Evolutionary conservation across 345 rosid species (phyloP).

Genomic region (Limnanthes douglasii): DNA sequence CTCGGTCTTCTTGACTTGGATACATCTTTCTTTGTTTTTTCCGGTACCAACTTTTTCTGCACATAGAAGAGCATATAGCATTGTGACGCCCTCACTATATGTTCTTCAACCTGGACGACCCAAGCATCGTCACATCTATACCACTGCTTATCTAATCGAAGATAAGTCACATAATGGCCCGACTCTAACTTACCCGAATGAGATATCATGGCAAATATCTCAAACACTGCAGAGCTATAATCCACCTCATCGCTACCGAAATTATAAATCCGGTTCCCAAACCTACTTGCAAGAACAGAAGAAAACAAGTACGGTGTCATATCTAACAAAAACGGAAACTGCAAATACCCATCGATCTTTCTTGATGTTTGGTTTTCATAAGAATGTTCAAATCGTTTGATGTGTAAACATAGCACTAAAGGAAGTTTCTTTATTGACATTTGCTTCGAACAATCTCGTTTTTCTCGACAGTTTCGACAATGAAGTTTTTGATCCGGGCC

Average conservation of each 20-base stretch:
- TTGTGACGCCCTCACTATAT: constrained; percentile 66
- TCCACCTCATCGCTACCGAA: constrained; percentile 50
- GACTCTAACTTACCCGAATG: constrained; percentile 81
- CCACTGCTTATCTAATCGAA: constrained; percentile 63
- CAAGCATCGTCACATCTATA: constrained; percentile 92
- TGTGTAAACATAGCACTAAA: constrained; percentile 64
- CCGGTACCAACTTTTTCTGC: constrained; percentile 52
- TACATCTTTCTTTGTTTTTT: no score
- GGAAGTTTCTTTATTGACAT: constrained; percentile 88
- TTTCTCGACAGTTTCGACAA: constrained; percentile 74
- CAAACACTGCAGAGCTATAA: constrained; percentile 33
- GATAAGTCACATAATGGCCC: constrained; percentile 74
- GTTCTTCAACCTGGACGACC: constrained; percentile 81
- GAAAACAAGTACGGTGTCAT: constrained; percentile 75
- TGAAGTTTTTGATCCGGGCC: constrained; percentile 80
- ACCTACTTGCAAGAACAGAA: constrained; percentile 51
- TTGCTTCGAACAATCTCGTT: constrained; percentile 69
- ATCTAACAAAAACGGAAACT: constrained; percentile 71
- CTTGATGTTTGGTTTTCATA: constrained; percentile 39
- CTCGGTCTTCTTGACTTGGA: no score
- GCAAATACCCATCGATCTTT: constrained; percentile 65
- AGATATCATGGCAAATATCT: constrained; percentile 73
- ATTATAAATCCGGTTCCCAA: constrained; percentile 51
- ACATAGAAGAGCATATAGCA: constrained; percentile 86
- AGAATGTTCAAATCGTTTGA: constrained; percentile 86